Conservation (phyloP, 1,284 basidiomycete genomes). For the Ustilago nuda region DNA sequence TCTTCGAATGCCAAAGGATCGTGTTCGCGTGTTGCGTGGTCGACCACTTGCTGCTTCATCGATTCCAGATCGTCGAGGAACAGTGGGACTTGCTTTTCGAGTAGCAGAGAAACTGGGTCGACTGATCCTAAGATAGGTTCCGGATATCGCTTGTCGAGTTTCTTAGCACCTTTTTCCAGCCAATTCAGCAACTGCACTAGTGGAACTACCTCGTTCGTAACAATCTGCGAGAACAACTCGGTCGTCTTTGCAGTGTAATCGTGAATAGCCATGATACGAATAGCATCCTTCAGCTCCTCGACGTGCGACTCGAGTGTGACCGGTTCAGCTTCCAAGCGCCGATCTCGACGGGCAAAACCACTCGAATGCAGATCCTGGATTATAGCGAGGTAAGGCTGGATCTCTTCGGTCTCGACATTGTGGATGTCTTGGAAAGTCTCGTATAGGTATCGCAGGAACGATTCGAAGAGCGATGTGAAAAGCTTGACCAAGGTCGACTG, state of each 20-base stretch:
- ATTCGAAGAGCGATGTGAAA: conserved; percentile 77
- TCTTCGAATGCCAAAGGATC: conserved; percentile 72
- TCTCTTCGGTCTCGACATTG: conserved; percentile 57
- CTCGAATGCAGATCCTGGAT: conserved; percentile 67
- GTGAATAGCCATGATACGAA: conserved; percentile 78
- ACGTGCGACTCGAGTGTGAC: conserved; percentile 63
- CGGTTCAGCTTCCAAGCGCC: conserved; percentile 38
- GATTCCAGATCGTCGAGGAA: conserved; percentile 78
- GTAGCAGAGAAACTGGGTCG: conserved; percentile 76
- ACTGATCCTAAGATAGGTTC: conserved; percentile 77
- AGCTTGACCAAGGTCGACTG: conserved; percentile 73
- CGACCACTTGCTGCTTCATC: conserved; percentile 62
- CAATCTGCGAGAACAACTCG: conserved; percentile 73
- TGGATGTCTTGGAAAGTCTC: conserved; percentile 78
- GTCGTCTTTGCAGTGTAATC: conserved; percentile 75
- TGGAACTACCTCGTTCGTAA: conserved; percentile 79
- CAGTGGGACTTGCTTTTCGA: conserved; percentile 80
- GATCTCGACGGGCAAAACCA: conserved; percentile 59
- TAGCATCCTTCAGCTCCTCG: conserved; percentile 70
- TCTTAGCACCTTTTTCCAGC: conserved; percentile 85
- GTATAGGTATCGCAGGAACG: conserved; percentile 86
- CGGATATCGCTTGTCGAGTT: conserved; percentile 84
- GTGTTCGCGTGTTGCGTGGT: conserved; percentile 54
- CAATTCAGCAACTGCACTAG: conserved; percentile 85
- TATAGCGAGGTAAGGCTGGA: conserved; percentile 53